Conservation (phyloP, 177 flowering plant species). For the Vitis hybrid region DNA sequence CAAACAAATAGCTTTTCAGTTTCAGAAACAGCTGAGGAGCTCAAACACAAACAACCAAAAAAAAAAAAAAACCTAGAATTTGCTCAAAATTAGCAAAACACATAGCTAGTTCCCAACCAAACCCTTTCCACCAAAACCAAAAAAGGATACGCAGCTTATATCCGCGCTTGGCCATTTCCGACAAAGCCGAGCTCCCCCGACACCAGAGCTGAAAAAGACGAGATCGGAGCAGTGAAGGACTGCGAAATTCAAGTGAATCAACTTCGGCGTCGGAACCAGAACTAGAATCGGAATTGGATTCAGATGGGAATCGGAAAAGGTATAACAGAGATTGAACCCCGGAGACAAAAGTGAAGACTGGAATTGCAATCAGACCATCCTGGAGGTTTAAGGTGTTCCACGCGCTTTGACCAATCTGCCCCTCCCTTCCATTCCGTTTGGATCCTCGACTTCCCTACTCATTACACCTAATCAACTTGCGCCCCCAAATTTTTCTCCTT, state of each 20-base stretch:
- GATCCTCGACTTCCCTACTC: too few relatives aligned
- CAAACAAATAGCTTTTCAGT: neutral
- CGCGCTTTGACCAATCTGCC: too few relatives aligned
- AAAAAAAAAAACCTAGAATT: neutral
- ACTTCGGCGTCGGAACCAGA: neutral
- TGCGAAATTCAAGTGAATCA: too few relatives aligned
- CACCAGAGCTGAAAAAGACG: neutral
- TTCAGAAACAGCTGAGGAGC: neutral
- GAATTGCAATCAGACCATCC: too few relatives aligned
- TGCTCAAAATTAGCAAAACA: neutral
- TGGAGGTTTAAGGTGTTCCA: too few relatives aligned
- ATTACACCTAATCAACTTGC: too few relatives aligned
- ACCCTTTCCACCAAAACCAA: neutral
- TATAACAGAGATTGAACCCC: too few relatives aligned
- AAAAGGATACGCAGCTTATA: slow-evolving; percentile 80
- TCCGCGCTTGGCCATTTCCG: slow-evolving; percentile 71
- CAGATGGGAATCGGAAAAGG: neutral
- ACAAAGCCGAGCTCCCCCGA: neutral
- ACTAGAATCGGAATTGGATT: slow-evolving; percentile 11
- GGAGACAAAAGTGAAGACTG: too few relatives aligned
- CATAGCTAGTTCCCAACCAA: neutral
- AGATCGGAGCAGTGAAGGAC: neutral
- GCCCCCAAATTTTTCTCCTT: too few relatives aligned
- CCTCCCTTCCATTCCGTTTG: too few relatives aligned
- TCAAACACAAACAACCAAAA: neutral